Percentiles rank a stretch among this genome's conserved stretches.
Evolutionary conservation across 805 yeast species (phyloP).

Genomic region (Saccharomycopsis sp.): DNA sequence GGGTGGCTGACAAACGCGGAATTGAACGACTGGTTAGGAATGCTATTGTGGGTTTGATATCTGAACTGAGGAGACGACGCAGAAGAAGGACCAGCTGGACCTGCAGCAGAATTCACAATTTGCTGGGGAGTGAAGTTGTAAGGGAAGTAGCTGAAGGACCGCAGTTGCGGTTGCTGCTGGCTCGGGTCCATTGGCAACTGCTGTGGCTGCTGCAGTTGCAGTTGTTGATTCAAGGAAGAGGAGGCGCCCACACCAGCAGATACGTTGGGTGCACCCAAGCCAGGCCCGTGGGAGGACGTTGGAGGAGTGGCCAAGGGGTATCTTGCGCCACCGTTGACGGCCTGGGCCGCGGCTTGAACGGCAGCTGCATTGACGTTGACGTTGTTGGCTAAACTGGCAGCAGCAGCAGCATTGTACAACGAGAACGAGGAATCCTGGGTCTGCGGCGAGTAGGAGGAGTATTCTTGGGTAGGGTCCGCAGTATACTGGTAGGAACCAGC

Average conservation of each 20-base stretch:
- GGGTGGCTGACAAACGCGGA: not conserved
- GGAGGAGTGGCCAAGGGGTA: not conserved
- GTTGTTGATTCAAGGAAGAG: slow-evolving; percentile 6
- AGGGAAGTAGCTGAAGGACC: not conserved
- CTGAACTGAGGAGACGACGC: not conserved
- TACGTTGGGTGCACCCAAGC: not conserved
- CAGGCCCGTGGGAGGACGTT: not conserved
- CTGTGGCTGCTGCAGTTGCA: slow-evolving; percentile 8
- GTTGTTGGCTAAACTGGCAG: not conserved
- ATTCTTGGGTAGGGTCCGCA: not conserved
- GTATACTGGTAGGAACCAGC: not conserved
- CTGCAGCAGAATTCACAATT: not conserved
- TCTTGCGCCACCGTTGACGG: not conserved
- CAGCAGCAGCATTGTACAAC: slow-evolving; percentile 2
- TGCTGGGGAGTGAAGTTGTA: not conserved
- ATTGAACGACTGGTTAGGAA: not conserved
- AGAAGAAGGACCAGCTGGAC: not conserved
- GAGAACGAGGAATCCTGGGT: not conserved
- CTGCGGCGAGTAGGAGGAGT: not conserved
- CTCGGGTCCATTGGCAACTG: slow-evolving; percentile 2
- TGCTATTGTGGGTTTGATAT: not conserved
- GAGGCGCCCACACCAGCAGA: not conserved
- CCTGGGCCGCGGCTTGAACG: not conserved
- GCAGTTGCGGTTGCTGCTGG: slow-evolving; percentile 4
- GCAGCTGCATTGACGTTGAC: not conserved